Evolutionary conservation across 192 early-diverging fungal genomes (phyloP), one percentile per base, ranked within the genome.

Genomic region (Borealophlyctis nickersoniae): DNA sequence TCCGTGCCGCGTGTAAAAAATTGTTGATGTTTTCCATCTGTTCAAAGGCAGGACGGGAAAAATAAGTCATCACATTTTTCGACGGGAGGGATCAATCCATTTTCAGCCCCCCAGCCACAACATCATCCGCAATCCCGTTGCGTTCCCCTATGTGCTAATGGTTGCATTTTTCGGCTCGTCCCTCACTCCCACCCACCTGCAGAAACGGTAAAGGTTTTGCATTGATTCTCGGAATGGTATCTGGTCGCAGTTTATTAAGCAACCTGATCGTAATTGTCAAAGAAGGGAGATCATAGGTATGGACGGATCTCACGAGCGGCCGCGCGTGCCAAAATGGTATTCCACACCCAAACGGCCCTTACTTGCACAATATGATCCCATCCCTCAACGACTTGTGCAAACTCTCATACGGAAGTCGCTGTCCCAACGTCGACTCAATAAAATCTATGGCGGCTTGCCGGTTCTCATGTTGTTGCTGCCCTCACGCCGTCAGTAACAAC

Each of bases 1-100:
- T 16, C 75, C 57, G 33, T 65, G 76, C 14, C 7, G 82, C 85
- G 48, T 63, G 39, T 53, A 92, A 76, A 69, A 89, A 92, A 49
- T 74, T 79, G 54, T 84, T 84, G 73, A 92, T 90, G 64, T 92
- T 92, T 67, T 92, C 90, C 90, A 92, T 92, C 79, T 89, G 60
- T 24, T 26, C 24, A 48, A 45, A 19, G 7, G 39, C 39, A 19
- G 39, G 19, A 45, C 39, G 39, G 39, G 39, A 45, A n/a, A n/a
- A n/a, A n/a, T n/a, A n/a, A n/a, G n/a, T n/a, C n/a, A n/a, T n/a
- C n/a, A n/a, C n/a, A n/a, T 49, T 1, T 1, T 49, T 49, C 13
- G 13, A 48, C 45, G n/a, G 45, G n/a, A 14, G 13, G n/a, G n/a
- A 14, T 48, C 13, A n/a, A 48, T 48, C 45, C n/a, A n/a, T 13